Evolutionary conservation across 1,284 basidiomycete genomes (phyloP), one percentile per base, ranked within the genome.

Genomic region (Pholiota adiposa): DNA sequence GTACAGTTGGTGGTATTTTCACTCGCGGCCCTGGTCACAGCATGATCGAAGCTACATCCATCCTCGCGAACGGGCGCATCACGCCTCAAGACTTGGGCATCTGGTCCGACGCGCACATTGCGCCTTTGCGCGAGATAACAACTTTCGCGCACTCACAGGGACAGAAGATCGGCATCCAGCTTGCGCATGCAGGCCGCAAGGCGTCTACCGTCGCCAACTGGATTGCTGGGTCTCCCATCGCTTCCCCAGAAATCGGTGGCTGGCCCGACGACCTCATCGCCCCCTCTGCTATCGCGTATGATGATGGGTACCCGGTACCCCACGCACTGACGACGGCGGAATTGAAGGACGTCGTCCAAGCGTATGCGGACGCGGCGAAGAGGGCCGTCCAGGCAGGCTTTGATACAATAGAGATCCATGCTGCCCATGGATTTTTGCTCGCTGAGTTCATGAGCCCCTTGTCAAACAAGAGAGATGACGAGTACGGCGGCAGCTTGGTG

Each of bases 181-280:
- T 96, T 14, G 86, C 85, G 0, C 93, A 95, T 68, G 91, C 90
- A 0, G 93, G 93, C 0, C 77, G 92, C 25, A 94, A 94, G 74
- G 87, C 87, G 0, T 83, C 82, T 8, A 81, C 78, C 0, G 65
- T 77, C 11, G 79, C 84, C 0, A 86, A 88, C 0, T 91, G 86
- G 86, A 73, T 87, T 25, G 76, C 76, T 63, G 67, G 65, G 14
- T 69, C 73, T 40, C 51, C 69, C 6, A 70, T 54, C 11, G 81
- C 81, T 4, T 67, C 75, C n/a, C 78, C 80, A 61, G 79, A 79
- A 31, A 79, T 78, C 19, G 82, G 83, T 23, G 93, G 93, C 2
- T 95, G 92, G 92, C 83, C 87, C 0, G 83, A 91, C 34, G 73
- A 89, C 52, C 75, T 81, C 4, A 75, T 72, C 69, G 89, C 72